Percentiles rank a stretch among this genome's conserved stretches.
Conservation (phyloP, 2,329 filamentous ascomycete species). For the Aspergillus brasiliensis region DNA sequence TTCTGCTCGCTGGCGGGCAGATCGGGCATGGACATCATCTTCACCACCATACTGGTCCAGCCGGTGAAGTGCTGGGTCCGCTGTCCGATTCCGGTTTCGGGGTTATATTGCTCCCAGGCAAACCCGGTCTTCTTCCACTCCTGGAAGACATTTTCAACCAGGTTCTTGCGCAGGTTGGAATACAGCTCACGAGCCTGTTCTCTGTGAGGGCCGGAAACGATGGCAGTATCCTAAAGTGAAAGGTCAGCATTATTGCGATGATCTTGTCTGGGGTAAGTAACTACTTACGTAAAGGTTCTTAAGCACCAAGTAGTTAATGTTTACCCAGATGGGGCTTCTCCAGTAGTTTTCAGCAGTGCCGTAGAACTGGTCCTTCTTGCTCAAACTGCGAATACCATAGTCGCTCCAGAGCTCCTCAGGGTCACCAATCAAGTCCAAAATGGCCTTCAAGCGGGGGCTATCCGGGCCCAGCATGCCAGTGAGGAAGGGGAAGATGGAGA, state of each 20-base stretch:
- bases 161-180: constrained; percentile 72
- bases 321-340: constrained; percentile 92
- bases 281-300: constrained; percentile 72
- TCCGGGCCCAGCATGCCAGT: constrained; percentile 75
- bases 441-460: constrained; percentile 71
- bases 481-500: constrained; percentile 90
- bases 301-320: constrained; percentile 89
- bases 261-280: constrained; percentile 6
- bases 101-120: constrained; percentile 98
- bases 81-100: constrained; percentile 89
- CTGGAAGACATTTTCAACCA: constrained; percentile 85
- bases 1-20: constrained; percentile 40
- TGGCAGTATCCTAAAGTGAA: constrained; percentile 63
- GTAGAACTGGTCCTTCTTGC: constrained; percentile 79
- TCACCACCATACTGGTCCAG: constrained; percentile 97
- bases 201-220: constrained; percentile 66
- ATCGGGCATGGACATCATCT: constrained; percentile 94
- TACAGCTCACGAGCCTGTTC: constrained; percentile 73
- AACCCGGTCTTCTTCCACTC: constrained; percentile 91
- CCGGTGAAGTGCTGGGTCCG: constrained; percentile 97
- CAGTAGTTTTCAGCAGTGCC: constrained; percentile 96
- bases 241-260: constrained; percentile 16
- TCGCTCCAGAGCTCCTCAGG: constrained; percentile 87
- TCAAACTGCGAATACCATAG: constrained; percentile 86
- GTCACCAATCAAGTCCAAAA: constrained; percentile 77